Conservation (phyloP, 805 yeast species). For the Starmerella potacharoeniae region DNA sequence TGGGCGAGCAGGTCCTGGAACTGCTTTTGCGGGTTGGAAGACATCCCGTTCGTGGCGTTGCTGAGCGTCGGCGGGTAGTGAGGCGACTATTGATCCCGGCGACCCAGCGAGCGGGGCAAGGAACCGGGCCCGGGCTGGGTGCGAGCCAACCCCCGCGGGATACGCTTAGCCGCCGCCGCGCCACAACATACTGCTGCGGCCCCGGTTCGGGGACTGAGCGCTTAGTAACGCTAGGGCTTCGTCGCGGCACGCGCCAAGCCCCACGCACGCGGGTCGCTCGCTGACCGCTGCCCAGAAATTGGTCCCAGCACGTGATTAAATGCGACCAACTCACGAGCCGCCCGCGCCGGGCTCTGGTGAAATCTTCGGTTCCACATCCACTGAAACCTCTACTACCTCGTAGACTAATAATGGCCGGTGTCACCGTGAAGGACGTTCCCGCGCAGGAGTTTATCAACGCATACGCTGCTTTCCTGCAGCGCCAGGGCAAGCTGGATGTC, state of each 20-base stretch:
- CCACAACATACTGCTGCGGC: too few relatives aligned
- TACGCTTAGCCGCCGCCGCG: too few relatives aligned
- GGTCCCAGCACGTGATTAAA: background rate
- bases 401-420: constrained; percentile 23
- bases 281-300: too few relatives aligned
- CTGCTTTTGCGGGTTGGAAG: constrained; percentile 19
- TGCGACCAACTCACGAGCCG: background rate
- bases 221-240: background rate
- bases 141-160: too few relatives aligned
- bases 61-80: background rate
- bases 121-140: background rate
- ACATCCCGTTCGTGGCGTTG: constrained; percentile 4
- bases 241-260: too few relatives aligned
- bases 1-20: constrained; percentile 18
- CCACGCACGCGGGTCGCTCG: too few relatives aligned
- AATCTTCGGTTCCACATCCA: background rate
- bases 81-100: constrained; percentile 1
- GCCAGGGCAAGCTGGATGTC: constrained; percentile 99
- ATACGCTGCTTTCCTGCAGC: constrained; percentile 98
- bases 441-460: constrained; percentile 99
- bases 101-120: background rate
- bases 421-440: constrained; percentile 88
- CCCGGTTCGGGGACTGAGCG: background rate
- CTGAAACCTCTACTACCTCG: background rate
- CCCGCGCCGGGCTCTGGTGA: constrained; percentile 1